These are phyloP conservation scores for Podaxis sp. DNA, from an alignment of 768 basidiomycete genomes.

Conservation along the genomic window DNA sequence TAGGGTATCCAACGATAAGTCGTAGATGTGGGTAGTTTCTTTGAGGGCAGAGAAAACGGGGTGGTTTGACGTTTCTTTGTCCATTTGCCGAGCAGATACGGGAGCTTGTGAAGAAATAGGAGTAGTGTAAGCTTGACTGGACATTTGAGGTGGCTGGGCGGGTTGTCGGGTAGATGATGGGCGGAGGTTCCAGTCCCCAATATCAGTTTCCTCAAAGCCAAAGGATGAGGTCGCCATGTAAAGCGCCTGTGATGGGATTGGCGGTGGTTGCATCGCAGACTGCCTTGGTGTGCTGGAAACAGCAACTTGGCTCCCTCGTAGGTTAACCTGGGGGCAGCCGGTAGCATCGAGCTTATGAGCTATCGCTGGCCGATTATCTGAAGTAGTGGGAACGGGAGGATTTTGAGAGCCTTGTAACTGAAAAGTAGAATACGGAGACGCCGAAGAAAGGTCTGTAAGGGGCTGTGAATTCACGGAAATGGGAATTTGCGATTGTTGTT, in stretches of 20 bases:
- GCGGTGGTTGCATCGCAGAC: constrained; percentile 6
- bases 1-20: constrained; percentile 47
- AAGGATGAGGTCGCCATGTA: background rate
- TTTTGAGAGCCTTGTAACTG: background rate
- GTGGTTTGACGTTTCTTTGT: background rate
- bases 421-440: background rate
- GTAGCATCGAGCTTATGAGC: background rate
- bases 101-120: constrained; percentile 4
- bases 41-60: constrained; percentile 38
- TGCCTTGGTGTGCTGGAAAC: background rate
- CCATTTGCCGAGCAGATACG: background rate
- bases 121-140: constrained; percentile 6
- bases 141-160: background rate
- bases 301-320: too few species aligned
- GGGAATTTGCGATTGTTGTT: background rate
- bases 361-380: too few species aligned
- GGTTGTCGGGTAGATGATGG: background rate
- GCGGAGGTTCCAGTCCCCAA: background rate
- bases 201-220: background rate
- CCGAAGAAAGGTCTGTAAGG: background rate
- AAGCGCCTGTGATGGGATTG: background rate
- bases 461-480: background rate
- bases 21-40: constrained; percentile 49
- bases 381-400: background rate
- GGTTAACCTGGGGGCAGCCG: background rate